These are phyloP conservation scores for Maudiozyma saulgeensis DNA, from an alignment of 805 yeast genomes.

Conservation along the genomic window DNA sequence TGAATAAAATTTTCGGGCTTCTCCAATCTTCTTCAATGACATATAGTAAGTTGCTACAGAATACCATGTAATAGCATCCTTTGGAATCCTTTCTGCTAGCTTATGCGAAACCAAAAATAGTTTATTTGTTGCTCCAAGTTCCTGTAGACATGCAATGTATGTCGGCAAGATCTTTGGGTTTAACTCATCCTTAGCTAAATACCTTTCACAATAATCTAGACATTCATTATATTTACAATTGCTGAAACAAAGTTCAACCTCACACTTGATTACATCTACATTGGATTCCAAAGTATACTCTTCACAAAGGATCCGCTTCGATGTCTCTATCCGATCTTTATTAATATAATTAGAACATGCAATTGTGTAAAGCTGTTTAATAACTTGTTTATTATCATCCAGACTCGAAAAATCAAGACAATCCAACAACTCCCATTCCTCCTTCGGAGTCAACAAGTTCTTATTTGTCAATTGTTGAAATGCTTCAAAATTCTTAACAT, in stretches of 20 bases:
- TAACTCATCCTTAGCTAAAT: constrained; percentile 50
- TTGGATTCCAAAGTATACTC: constrained; percentile 66
- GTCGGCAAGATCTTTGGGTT: constrained; percentile 66
- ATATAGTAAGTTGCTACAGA: constrained; percentile 88
- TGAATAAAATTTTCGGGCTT: constrained; percentile 80
- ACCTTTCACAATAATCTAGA: constrained; percentile 57
- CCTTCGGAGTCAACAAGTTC: constrained; percentile 68
- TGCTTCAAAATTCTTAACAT: constrained; percentile 89
- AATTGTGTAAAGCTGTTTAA: constrained; percentile 67
- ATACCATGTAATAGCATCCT: constrained; percentile 77
- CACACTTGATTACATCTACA: constrained; percentile 55
- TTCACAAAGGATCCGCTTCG: constrained; percentile 54
- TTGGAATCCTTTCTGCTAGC: constrained; percentile 76
- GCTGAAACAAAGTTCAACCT: constrained; percentile 60
- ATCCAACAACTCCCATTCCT: constrained; percentile 74
- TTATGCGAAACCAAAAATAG: constrained; percentile 75
- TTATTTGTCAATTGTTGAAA: constrained; percentile 67
- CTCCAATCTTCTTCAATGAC: constrained; percentile 58
- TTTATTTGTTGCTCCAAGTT: constrained; percentile 72
- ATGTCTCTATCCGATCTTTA: constrained; percentile 48
- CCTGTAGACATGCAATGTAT: constrained; percentile 77
- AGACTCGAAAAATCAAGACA: constrained; percentile 49
- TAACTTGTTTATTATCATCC: constrained; percentile 72
- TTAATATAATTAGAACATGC: constrained; percentile 65
- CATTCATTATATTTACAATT: constrained; percentile 78